A percentile compares a stretch with the other conserved stretches of the same genome.
phyloP scores from a whole-genome alignment of 495 filamentous ascomycete species.

The Penicillium manginii region DNA sequence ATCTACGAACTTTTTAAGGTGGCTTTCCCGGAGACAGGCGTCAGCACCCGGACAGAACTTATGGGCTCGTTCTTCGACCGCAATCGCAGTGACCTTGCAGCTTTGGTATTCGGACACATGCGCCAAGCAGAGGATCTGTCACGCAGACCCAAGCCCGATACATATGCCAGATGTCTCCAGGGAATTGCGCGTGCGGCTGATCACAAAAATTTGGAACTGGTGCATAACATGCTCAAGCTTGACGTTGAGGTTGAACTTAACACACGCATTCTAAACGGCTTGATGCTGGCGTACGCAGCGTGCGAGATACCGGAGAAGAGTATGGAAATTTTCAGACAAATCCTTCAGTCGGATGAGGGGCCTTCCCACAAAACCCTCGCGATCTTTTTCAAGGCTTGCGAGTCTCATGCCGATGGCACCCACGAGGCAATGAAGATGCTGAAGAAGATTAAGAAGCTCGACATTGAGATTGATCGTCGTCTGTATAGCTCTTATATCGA shows the following conservation, averaged over 20 bases:
- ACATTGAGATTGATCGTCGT: slow-evolving; percentile 70
- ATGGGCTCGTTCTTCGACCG: slow-evolving; percentile 86
- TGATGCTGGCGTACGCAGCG: slow-evolving; percentile 83
- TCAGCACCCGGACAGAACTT: slow-evolving; percentile 63
- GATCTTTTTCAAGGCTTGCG: slow-evolving; percentile 77
- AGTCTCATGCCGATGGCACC: slow-evolving; percentile 63
- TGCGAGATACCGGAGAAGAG: slow-evolving; percentile 66
- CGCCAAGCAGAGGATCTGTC: slow-evolving; percentile 60
- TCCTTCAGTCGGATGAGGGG: slow-evolving; percentile 76
- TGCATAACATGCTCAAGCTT: slow-evolving; percentile 92
- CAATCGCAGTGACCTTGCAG: slow-evolving; percentile 77
- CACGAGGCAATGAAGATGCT: slow-evolving; percentile 72
- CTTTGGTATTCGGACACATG: slow-evolving; percentile 88
- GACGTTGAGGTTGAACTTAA: slow-evolving; percentile 76
- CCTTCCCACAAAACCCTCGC: slow-evolving; percentile 77
- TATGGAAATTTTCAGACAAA: slow-evolving; percentile 79
- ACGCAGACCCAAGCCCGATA: slow-evolving; percentile 66
- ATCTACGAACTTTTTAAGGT: slow-evolving; percentile 75
- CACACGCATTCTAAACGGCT: slow-evolving; percentile 74
- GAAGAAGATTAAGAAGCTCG: slow-evolving; percentile 71
- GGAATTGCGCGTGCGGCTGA: slow-evolving; percentile 72
- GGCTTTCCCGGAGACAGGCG: slow-evolving; percentile 75
- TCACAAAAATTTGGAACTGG: slow-evolving; percentile 64
- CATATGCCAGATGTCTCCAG: slow-evolving; percentile 76
- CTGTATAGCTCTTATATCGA: slow-evolving; percentile 77